Base-by-base conservation (phyloP, 495 filamentous ascomycete species). In the Neurospora intermedia region DNA sequence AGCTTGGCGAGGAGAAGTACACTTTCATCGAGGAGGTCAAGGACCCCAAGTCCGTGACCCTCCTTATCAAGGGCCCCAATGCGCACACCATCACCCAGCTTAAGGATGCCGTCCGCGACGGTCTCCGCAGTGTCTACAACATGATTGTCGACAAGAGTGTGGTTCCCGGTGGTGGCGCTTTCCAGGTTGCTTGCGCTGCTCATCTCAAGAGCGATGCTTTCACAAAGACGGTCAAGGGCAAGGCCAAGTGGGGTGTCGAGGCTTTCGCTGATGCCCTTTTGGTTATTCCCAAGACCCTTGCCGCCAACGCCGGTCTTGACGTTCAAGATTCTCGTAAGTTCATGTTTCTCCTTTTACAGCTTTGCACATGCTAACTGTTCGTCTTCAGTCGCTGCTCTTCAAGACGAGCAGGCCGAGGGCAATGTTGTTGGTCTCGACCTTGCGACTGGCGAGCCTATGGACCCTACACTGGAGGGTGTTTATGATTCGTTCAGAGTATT, bases 21-120 rank as follows among this genome's bases (percentile, higher is more conserved):
- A 99, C 96, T 18, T 99, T 99, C 76, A 88, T 99, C 75, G 96
- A 98, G 82, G 96, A 99, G 73, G 96, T 99, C 76, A 98, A 97
- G 87, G 93, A 98, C 70, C 93, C 96, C 70, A 99, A 98, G 85
- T 98, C 96, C 6, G 96, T 98, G n/a, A 99, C 96, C 23, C 85
- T 99, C 15, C 87, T 99, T 72, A 98, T 99, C 85, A 99, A 99
- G 86, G 96, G 96, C 8, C 96, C 96, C 48, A 99, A 99, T 83
- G 85, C 89, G 77, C 96, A 99, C 82, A 98, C 96, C 69, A 98
- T 99, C 78, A 90, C 91, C 39, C 96, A 99, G 80, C 93, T 99
- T 72, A 94, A 93, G 73, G 96, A 99, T 81, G 96, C 96, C 7
- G 96, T 99, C n/a, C 91, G 96, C 39, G 96, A 99, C 79, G 96